These are phyloP conservation scores for Scalesia atractyloides DNA, from an alignment of 129 eudicot species.

Conservation along the genomic window DNA sequence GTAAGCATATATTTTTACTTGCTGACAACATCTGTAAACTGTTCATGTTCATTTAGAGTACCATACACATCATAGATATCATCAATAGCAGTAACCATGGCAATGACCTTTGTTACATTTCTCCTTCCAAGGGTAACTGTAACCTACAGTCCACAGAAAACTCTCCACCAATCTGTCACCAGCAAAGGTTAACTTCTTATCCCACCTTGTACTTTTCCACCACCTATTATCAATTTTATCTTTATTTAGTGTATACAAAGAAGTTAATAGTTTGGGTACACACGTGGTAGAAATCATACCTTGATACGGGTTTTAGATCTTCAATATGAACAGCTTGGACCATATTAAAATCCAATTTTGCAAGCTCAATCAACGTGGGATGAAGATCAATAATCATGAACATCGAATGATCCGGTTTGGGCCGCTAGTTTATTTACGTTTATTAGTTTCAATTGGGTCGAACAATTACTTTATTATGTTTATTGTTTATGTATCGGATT, in stretches of 20 bases:
- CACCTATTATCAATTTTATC: constrained; percentile 28
- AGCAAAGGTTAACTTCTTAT: constrained; percentile 32
- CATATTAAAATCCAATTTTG: constrained; percentile 31
- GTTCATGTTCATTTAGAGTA: constrained; percentile 38
- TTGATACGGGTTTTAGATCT: constrained; percentile 30
- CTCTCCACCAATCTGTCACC: constrained; percentile 42
- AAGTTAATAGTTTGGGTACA: not conserved
- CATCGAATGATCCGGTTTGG: too few species aligned
- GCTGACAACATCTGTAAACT: constrained; percentile 26
- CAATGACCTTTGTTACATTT: constrained; percentile 2
- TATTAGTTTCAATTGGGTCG: too few species aligned
- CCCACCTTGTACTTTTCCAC: constrained; percentile 35
- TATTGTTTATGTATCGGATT: too few species aligned
- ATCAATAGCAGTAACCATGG: constrained; percentile 34
- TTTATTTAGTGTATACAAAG: not conserved
- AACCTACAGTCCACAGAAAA: constrained; percentile 35
- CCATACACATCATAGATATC: constrained; percentile 53
- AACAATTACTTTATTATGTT: too few species aligned
- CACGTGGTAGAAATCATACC: constrained; percentile 1
- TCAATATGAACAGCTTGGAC: constrained; percentile 27
- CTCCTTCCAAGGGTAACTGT: constrained; percentile 24
- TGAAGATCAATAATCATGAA: too few species aligned
- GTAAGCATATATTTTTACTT: constrained; percentile 23
- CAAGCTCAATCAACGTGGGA: constrained; percentile 23
- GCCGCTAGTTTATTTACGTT: too few species aligned